Evolutionary conservation across 2,329 filamentous ascomycete species (phyloP), one percentile per base, ranked within the genome.

Genomic region (Hypoxylon sp.): DNA sequence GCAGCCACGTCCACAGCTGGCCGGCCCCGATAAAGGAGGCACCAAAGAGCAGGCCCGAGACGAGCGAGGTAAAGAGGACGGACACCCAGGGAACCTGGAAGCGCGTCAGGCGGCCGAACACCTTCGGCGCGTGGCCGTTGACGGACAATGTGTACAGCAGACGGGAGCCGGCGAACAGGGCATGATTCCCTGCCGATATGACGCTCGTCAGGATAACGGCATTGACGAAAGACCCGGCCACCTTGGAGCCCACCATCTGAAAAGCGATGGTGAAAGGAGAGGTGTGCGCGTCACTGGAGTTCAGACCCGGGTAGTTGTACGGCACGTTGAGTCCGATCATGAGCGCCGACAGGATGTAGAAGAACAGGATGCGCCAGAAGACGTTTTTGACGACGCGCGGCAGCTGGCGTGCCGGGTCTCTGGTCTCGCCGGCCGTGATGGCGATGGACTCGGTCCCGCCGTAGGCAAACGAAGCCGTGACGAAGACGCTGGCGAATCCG

Each of bases 401-500:
- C 27, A 89, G 74, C 53, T 80, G 87, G 61, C 79, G 80, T 15
- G 82, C 78, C 0, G 87, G 86, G 63, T 88, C 79, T 63, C 82
- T 84, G 1, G 86, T 88, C 70, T 89, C 86, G 38, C 86, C 86
- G 1, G 86, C 86, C 0, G 86, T 88, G 55, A 88, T 85, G 47
- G 84, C 85, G 45, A 88, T 87, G 27, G 81, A 84, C 70, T 88
- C 86, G 2, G 84, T 87, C 48, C 85, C 86, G 27, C 82, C 81
- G 55, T 79, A 87, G 21, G 86, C 84, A 69, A 88, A 88, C 52
- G 76, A 79, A n/a, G 83, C 83, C 0, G 82, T 85, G 10, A 86
- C 82, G 62, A 85, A 85, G 38, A 88, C 86, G 17, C 84, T 87
- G 0, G 85, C 85, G 63, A 89, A 88, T 1, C 86, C 85, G 33